phyloP scores from a whole-genome alignment of 2,329 filamentous ascomycete genomes.

The Aspergillus quadricinctus region DNA sequence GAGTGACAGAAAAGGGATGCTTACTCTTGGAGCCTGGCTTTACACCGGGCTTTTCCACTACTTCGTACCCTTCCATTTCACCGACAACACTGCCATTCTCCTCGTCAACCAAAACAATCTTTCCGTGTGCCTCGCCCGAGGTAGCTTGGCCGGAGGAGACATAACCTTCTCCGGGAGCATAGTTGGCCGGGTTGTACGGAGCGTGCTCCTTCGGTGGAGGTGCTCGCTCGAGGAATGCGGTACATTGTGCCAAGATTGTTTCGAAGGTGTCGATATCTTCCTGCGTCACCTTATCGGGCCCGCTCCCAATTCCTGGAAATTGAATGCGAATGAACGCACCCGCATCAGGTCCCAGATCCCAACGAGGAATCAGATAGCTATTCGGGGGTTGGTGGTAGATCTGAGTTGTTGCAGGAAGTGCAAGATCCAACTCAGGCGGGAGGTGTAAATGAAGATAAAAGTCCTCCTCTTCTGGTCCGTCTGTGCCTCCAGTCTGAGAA shows the following conservation, averaged over 20 bases:
- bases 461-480: constrained; percentile 69
- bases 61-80: constrained; percentile 77
- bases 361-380: constrained; percentile 91
- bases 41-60: constrained; percentile 71
- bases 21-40: constrained; percentile 87
- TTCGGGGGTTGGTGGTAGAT: constrained; percentile 93
- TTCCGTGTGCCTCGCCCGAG: constrained; percentile 52
- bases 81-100: constrained; percentile 94
- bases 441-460: constrained; percentile 96
- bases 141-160: constrained; percentile 40
- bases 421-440: constrained; percentile 88
- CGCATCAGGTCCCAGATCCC: constrained; percentile 83
- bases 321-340: constrained; percentile 92
- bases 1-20: constrained; percentile 17
- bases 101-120: constrained; percentile 91
- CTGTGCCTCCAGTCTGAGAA: constrained; percentile 45
- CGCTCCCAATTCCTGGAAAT: constrained; percentile 70
- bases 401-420: constrained; percentile 90
- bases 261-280: constrained; percentile 96
- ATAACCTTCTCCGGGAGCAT: constrained; percentile 75
- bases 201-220: constrained; percentile 51
- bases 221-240: constrained; percentile 84
- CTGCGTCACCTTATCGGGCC: constrained; percentile 63
- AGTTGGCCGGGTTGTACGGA: constrained; percentile 76
- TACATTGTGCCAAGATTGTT: constrained; percentile 96